Evolutionary conservation across 139 green algal genomes (phyloP).

Genomic region (Nannochloris sp.): DNA sequence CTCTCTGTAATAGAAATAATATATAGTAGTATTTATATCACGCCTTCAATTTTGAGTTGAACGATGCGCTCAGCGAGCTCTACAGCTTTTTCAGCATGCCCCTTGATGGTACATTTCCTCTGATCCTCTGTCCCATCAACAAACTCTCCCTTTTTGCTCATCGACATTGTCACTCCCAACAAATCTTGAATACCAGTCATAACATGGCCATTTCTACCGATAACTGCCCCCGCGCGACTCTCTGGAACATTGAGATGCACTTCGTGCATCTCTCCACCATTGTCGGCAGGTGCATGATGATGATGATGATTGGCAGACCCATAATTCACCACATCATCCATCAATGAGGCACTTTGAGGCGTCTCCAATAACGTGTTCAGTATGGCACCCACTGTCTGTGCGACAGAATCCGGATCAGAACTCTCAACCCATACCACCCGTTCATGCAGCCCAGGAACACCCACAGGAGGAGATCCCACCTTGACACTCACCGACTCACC

Average conservation of each 20-base stretch:
- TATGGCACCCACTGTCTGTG: slow-evolving; percentile 66
- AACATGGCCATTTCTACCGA: slow-evolving; percentile 54
- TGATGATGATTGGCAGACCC: not conserved
- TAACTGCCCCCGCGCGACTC: slow-evolving; percentile 59
- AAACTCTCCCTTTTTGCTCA: slow-evolving; percentile 51
- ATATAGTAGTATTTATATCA: not conserved
- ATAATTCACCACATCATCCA: slow-evolving; percentile 28
- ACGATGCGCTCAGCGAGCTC: slow-evolving; percentile 49
- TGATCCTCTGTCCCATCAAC: slow-evolving; percentile 43
- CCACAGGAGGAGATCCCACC: slow-evolving; percentile 46
- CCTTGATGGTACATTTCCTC: slow-evolving; percentile 44
- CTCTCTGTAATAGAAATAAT: not conserved
- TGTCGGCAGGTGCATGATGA: slow-evolving; percentile 3
- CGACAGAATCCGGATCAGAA: slow-evolving; percentile 45
- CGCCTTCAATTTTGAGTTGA: slow-evolving; percentile 10
- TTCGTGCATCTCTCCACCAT: not conserved
- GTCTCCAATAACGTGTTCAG: slow-evolving; percentile 64
- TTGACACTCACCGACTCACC: slow-evolving; percentile 41
- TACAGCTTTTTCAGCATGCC: slow-evolving; percentile 25
- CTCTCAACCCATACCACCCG: slow-evolving; percentile 65
- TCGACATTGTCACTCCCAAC: slow-evolving; percentile 47
- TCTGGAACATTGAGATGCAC: slow-evolving; percentile 33
- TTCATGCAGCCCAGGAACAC: slow-evolving; percentile 36
- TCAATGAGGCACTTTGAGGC: slow-evolving; percentile 47
- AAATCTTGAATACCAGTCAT: slow-evolving; percentile 66